Conservation (phyloP, 1,284 basidiomycete genomes). For the Ceratobasidium sp. region DNA sequence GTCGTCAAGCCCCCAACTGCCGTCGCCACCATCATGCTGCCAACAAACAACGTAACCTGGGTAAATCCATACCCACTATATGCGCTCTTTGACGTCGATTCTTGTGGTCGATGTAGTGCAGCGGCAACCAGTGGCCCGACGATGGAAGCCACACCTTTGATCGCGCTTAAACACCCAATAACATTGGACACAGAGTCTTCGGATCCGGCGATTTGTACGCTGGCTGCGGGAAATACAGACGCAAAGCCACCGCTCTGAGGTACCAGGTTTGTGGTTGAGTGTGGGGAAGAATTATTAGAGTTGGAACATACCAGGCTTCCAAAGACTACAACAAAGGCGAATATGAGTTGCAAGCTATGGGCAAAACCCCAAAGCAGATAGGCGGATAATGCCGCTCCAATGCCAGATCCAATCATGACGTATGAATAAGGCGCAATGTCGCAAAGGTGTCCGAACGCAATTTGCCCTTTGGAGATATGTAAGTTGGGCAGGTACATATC, state of each 20-base stretch:
- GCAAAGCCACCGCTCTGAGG: constrained; percentile 43
- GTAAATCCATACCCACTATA: constrained; percentile 44
- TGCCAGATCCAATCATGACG: constrained; percentile 41
- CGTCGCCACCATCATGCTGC: constrained; percentile 39
- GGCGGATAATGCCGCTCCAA: constrained; percentile 39
- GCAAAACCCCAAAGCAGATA: constrained; percentile 47
- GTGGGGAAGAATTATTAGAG: neutral
- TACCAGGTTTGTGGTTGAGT: neutral
- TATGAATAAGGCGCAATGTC: constrained; percentile 34
- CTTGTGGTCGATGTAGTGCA: constrained; percentile 27
- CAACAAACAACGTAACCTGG: constrained; percentile 42
- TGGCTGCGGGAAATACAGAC: constrained; percentile 27
- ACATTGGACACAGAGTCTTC: constrained; percentile 23
- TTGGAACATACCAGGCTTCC: constrained; percentile 38
- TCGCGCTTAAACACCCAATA: constrained; percentile 16
- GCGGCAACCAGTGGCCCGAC: constrained; percentile 47
- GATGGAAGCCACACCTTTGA: constrained; percentile 44
- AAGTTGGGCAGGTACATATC: neutral
- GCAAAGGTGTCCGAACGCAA: constrained; percentile 41
- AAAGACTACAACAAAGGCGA: constrained; percentile 46
- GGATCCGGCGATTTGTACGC: constrained; percentile 22
- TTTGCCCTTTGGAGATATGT: constrained; percentile 30
- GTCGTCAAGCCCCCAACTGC: constrained; percentile 9
- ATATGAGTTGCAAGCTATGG: constrained; percentile 33
- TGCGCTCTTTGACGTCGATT: neutral